phyloP scores from a whole-genome alignment of 495 filamentous ascomycete species.

The Penicillium mononematosum region DNA sequence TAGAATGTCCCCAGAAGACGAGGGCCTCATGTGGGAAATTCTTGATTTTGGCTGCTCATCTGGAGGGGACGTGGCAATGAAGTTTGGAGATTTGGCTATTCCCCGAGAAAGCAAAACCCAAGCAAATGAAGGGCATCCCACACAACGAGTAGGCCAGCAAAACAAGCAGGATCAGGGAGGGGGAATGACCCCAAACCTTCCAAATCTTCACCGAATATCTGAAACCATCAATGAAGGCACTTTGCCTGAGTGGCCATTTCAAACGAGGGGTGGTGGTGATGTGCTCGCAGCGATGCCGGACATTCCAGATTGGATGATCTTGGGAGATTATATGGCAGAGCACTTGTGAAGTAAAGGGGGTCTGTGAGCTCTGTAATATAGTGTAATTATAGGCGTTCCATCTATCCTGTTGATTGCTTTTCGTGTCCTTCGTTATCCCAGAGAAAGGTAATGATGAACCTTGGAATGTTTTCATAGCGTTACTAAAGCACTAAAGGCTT shows the following conservation, averaged over 20 bases:
- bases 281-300: constrained; percentile 22
- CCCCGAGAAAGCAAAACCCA: not conserved
- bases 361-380: not conserved
- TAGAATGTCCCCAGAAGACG: constrained; percentile 28
- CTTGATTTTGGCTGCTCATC: constrained; percentile 27
- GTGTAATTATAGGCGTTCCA: not conserved
- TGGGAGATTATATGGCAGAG: constrained; percentile 27
- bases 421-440: too few relatives aligned
- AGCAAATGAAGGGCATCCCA: not conserved
- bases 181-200: not conserved
- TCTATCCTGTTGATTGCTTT: too few relatives aligned
- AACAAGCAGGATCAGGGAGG: not conserved
- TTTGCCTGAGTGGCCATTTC: constrained; percentile 24
- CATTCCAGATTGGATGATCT: constrained; percentile 36
- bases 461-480: too few relatives aligned
- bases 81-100: not conserved
- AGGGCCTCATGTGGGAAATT: constrained; percentile 33
- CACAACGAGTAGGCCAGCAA: not conserved
- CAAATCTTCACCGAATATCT: not conserved
- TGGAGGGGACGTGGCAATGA: not conserved
- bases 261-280: constrained; percentile 5
- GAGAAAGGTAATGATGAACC: too few relatives aligned
- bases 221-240: not conserved
- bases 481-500: too few relatives aligned
- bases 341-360: constrained; percentile 16